phyloP scores from a whole-genome alignment of 768 basidiomycete genomes.

The Termitomyces bulborhizus region DNA sequence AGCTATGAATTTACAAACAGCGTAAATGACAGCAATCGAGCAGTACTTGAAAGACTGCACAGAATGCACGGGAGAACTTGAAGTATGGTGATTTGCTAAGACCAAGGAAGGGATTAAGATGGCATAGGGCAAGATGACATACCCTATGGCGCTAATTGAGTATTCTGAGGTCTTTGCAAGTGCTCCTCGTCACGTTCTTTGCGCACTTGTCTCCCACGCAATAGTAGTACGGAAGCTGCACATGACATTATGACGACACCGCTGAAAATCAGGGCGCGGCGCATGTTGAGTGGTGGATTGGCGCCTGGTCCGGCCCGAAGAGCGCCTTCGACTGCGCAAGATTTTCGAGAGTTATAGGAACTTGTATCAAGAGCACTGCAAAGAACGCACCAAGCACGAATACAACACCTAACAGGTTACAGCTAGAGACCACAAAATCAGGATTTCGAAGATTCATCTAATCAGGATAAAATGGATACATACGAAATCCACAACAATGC shows the following conservation, averaged over 20 bases:
- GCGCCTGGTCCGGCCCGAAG: slow-evolving; percentile 57
- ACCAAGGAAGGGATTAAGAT: not conserved
- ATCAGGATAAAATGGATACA: slow-evolving; percentile 17
- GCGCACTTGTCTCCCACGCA: slow-evolving; percentile 57
- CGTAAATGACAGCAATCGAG: not conserved
- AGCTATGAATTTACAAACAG: not conserved
- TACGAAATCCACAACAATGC: slow-evolving; percentile 74
- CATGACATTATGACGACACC: slow-evolving; percentile 40
- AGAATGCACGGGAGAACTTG: not conserved
- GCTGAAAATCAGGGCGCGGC: slow-evolving; percentile 58
- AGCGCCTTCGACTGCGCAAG: slow-evolving; percentile 51
- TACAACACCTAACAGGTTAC: slow-evolving; percentile 58
- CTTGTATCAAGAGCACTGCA: not conserved
- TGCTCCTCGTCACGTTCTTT: slow-evolving; percentile 58
- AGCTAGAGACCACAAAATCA: slow-evolving; percentile 28
- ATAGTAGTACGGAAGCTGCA: slow-evolving; percentile 37
- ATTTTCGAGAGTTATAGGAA: not conserved
- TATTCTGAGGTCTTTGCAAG: slow-evolving; percentile 3
- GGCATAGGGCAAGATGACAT: not conserved
- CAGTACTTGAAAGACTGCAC: not conserved
- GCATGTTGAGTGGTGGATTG: slow-evolving; percentile 72
- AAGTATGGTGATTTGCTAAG: not conserved
- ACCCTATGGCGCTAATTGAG: not conserved
- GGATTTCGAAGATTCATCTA: not conserved
- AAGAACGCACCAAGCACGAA: slow-evolving; percentile 52